These are phyloP conservation scores for Tylopilus plumbeoviolaceoides DNA, from an alignment of 768 basidiomycete genomes.

Conservation along the genomic window DNA sequence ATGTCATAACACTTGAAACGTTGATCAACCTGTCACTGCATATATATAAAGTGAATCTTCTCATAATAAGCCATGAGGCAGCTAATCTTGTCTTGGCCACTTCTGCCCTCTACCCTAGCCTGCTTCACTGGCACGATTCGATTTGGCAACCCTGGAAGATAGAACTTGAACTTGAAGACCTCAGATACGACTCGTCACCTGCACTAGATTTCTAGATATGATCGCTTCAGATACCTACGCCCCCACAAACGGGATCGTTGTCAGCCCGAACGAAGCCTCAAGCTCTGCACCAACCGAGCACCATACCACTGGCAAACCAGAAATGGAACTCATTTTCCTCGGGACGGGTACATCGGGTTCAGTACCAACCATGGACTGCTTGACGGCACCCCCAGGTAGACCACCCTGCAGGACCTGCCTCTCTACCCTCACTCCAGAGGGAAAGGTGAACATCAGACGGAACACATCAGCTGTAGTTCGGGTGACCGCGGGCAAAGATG, in stretches of 20 bases:
- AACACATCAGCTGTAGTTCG: constrained; percentile 76
- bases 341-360: constrained; percentile 81
- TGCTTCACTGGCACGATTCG: neutral
- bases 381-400: constrained; percentile 59
- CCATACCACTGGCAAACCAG: neutral
- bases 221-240: neutral
- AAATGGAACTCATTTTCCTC: constrained; percentile 69
- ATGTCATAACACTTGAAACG: neutral
- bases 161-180: neutral
- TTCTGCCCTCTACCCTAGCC: neutral
- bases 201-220: constrained; percentile 4
- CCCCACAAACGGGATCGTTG: neutral
- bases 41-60: too few relatives aligned
- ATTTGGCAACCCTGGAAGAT: neutral
- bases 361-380: constrained; percentile 65
- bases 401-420: constrained; percentile 61
- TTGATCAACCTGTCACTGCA: too few relatives aligned
- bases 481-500: constrained; percentile 35
- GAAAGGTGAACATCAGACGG: constrained; percentile 78
- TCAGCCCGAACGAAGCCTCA: neutral
- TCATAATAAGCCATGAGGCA: neutral
- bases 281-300: neutral
- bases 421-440: constrained; percentile 61
- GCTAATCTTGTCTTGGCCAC: neutral
- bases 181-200: neutral